Conservation (phyloP, 2,329 filamentous ascomycete species). For the Lithohypha guttulata region DNA sequence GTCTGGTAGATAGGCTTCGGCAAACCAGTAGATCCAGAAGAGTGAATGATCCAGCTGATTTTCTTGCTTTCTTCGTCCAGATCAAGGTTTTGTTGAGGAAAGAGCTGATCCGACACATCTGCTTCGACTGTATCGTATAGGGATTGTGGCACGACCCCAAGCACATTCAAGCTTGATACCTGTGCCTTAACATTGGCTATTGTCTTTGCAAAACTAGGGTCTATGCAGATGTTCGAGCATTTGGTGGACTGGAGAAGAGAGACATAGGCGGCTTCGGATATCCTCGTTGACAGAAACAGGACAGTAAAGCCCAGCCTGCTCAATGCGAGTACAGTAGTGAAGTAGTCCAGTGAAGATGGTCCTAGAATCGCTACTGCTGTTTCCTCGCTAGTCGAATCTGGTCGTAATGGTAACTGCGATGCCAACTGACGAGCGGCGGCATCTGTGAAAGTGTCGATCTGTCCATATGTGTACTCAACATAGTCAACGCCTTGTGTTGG, state of each 20-base stretch:
- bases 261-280: conserved; percentile 40
- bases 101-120: not conserved
- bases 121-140: conserved; percentile 15
- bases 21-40: conserved; percentile 48
- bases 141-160: conserved; percentile 22
- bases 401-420: conserved; percentile 4
- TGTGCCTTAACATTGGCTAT: conserved; percentile 19
- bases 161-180: conserved; percentile 21
- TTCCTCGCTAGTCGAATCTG: conserved; percentile 5
- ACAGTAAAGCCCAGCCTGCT: conserved; percentile 44
- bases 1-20: conserved; percentile 54
- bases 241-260: conserved; percentile 28
- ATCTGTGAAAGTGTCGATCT: conserved; percentile 11
- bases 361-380: conserved; percentile 13
- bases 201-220: conserved; percentile 21
- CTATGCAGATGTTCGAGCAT: conserved; percentile 28
- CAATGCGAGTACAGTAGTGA: conserved; percentile 44
- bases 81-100: conserved; percentile 15
- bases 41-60: conserved; percentile 39
- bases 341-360: conserved; percentile 35
- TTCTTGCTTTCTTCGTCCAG: conserved; percentile 24
- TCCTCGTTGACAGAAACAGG: conserved; percentile 43
- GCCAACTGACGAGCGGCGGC: conserved; percentile 9
- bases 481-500: conserved; percentile 15
- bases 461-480: conserved; percentile 15